Evolutionary conservation across 306 rosid genomes (phyloP).

Genomic region (Cucurbita ficifolia): DNA sequence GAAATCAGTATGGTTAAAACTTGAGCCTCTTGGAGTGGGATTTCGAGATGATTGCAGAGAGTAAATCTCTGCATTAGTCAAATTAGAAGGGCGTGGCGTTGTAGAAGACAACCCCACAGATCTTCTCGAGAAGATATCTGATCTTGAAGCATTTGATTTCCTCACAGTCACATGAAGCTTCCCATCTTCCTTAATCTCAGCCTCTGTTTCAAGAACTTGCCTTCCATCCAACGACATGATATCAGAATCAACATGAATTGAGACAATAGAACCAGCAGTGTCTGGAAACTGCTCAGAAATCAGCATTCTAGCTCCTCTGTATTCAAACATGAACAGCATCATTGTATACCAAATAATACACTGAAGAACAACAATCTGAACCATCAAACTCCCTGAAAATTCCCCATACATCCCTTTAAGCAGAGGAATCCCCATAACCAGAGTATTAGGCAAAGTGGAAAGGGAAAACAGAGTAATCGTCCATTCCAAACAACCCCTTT

Average conservation of each 20-base stretch:
- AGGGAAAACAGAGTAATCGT: slow-evolving; percentile 73
- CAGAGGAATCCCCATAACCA: slow-evolving; percentile 89
- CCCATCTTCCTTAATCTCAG: slow-evolving; percentile 69
- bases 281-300: slow-evolving; percentile 90
- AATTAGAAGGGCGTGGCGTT: slow-evolving; percentile 70
- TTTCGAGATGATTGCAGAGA: slow-evolving; percentile 67
- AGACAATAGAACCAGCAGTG: slow-evolving; percentile 74
- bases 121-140: slow-evolving; percentile 66
- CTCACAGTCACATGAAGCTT: slow-evolving; percentile 74
- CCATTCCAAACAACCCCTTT: slow-evolving; percentile 77
- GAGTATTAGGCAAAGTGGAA: slow-evolving; percentile 74
- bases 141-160: slow-evolving; percentile 77
- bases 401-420: slow-evolving; percentile 90
- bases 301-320: slow-evolving; percentile 55
- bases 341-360: slow-evolving; percentile 95
- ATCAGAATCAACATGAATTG: slow-evolving; percentile 87
- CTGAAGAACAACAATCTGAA: slow-evolving; percentile 82
- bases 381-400: slow-evolving; percentile 64
- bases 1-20: slow-evolving; percentile 81
- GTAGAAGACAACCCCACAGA: slow-evolving; percentile 60
- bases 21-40: slow-evolving; percentile 78
- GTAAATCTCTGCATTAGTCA: slow-evolving; percentile 83
- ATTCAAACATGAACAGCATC: slow-evolving; percentile 78
- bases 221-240: slow-evolving; percentile 78
- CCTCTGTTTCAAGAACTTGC: slow-evolving; percentile 58